Evolutionary conservation across 345 rosid genomes (phyloP).

Genomic region (Adansonia digitata): DNA sequence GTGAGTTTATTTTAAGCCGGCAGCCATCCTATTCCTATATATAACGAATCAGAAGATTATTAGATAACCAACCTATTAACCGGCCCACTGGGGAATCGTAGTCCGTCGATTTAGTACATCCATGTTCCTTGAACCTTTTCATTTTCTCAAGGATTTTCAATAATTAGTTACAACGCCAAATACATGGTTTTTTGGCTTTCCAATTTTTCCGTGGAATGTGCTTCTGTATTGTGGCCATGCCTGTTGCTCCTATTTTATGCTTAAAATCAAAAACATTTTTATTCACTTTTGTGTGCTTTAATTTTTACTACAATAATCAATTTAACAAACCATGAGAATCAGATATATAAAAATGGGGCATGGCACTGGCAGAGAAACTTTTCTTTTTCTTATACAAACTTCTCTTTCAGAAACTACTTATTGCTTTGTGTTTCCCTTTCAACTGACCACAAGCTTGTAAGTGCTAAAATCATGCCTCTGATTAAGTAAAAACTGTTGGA

Average conservation of each 20-base stretch:
- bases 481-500: background rate
- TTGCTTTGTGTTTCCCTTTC: background rate
- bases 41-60: too few species aligned
- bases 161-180: too few species aligned
- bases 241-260: background rate
- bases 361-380: background rate
- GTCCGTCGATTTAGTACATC: too few species aligned
- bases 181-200: background rate
- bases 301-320: background rate
- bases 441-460: background rate
- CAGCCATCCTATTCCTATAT: too few species aligned
- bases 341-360: background rate
- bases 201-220: background rate
- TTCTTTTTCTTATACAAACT: too few species aligned
- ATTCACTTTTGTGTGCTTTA: background rate
- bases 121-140: too few species aligned
- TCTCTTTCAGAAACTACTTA: background rate
- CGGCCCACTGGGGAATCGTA: background rate
- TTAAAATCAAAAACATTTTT: too few species aligned
- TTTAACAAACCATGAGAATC: background rate
- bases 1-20: too few species aligned
- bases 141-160: background rate
- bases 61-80: background rate
- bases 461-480: constrained; percentile 8
- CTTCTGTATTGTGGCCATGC: background rate